These are phyloP conservation scores for Wickerhamiella parazyma DNA, from an alignment of 805 yeast genomes.

Conservation along the genomic window DNA sequence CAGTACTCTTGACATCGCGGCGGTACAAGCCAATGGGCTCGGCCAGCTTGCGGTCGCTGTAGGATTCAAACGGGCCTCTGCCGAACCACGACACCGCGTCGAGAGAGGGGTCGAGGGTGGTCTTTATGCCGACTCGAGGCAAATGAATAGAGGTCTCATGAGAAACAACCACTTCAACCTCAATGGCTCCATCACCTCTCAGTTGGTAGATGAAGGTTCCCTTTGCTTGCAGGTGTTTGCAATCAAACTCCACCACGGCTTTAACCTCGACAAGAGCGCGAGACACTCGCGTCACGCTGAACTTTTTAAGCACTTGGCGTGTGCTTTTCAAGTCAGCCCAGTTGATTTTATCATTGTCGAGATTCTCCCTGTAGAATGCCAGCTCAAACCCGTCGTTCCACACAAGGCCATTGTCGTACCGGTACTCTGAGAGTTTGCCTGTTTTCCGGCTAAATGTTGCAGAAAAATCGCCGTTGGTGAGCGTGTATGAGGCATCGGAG, in stretches of 20 bases:
- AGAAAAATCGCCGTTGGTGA: neutral
- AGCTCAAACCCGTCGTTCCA: constrained; percentile 9
- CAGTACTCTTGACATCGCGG: constrained; percentile 15
- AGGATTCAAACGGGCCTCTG: constrained; percentile 28
- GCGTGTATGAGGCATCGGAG: neutral
- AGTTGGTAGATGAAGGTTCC: constrained; percentile 12
- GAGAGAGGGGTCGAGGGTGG: constrained; percentile 18
- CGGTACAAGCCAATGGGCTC: constrained; percentile 21
- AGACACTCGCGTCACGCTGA: constrained; percentile 3
- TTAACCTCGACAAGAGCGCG: constrained; percentile 15
- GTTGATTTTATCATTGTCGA: constrained; percentile 23
- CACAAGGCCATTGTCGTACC: constrained; percentile 4
- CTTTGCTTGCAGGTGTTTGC: constrained; percentile 12
- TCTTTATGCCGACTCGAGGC: constrained; percentile 29
- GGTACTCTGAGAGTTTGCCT: constrained; percentile 1
- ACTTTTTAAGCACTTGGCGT: neutral
- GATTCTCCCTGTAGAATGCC: constrained; percentile 23
- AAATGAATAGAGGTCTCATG: constrained; percentile 11
- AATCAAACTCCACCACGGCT: constrained; percentile 18
- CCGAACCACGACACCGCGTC: constrained; percentile 25
- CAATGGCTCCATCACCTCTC: neutral
- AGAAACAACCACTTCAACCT: neutral
- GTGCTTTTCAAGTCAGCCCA: constrained; percentile 15
- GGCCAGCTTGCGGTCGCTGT: constrained; percentile 25
- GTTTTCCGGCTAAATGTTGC: constrained; percentile 1